These are phyloP conservation scores for Funneliformis geosporum DNA, from an alignment of 192 early-diverging fungal species.

Conservation along the genomic window DNA sequence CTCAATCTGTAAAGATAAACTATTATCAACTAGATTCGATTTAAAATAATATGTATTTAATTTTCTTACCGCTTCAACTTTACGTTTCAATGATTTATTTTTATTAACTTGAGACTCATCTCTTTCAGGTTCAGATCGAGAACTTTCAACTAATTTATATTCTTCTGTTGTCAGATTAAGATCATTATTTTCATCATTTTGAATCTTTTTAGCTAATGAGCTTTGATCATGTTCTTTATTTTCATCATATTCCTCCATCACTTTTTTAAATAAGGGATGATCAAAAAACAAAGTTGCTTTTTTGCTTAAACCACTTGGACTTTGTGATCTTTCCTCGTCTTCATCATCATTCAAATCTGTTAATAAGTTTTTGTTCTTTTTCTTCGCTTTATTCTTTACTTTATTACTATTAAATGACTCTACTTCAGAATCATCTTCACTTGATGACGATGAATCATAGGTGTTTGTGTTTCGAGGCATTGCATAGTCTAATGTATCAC, in stretches of 20 bases:
- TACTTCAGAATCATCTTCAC: constrained; percentile 44
- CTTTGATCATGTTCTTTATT: constrained; percentile 61
- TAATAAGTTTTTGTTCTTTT: constrained; percentile 41
- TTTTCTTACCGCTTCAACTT: constrained; percentile 47
- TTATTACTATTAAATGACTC: constrained; percentile 24
- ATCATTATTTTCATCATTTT: constrained; percentile 43
- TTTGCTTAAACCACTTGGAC: constrained; percentile 65
- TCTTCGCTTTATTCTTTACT: constrained; percentile 32
- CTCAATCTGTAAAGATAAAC: constrained; percentile 22
- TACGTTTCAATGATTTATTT: constrained; percentile 53
- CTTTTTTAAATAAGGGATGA: constrained; percentile 86
- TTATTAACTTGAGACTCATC: not conserved
- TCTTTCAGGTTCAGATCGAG: constrained; percentile 24
- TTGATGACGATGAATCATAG: constrained; percentile 34
- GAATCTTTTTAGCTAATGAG: constrained; percentile 42
- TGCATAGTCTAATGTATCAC: constrained; percentile 16
- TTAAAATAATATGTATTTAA: not conserved
- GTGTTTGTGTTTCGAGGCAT: not conserved
- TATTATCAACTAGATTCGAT: not conserved
- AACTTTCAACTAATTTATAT: constrained; percentile 42
- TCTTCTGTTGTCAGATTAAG: constrained; percentile 10
- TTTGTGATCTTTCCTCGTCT: constrained; percentile 47
- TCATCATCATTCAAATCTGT: constrained; percentile 48
- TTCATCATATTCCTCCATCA: constrained; percentile 53
- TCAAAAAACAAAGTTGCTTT: constrained; percentile 94